Conservation (phyloP, 108 stramenopile genomes). For the Stephanodiscus triporus region DNA sequence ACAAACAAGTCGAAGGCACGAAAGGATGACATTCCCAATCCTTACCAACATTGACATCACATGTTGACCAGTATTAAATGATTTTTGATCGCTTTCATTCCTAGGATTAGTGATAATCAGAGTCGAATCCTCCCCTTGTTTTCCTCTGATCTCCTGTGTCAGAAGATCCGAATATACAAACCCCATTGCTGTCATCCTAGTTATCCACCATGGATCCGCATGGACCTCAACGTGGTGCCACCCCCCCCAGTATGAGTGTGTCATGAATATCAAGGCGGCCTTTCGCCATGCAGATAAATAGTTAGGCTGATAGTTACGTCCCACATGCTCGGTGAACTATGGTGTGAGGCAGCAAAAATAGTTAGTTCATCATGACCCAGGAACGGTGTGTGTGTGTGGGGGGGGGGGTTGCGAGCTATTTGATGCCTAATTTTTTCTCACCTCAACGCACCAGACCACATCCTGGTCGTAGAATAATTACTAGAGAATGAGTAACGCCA, state of each 20-base stretch:
- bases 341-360: neutral
- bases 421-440: neutral
- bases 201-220: constrained; percentile 73
- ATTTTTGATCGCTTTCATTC: neutral
- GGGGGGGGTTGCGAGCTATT: too few species aligned
- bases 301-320: constrained; percentile 70
- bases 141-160: constrained; percentile 41
- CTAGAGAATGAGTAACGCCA: too few species aligned
- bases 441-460: constrained; percentile 79
- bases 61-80: constrained; percentile 48
- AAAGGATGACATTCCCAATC: too few species aligned
- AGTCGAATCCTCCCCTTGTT: constrained; percentile 33
- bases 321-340: constrained; percentile 67
- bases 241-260: constrained; percentile 56
- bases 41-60: constrained; percentile 23
- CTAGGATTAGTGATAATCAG: neutral
- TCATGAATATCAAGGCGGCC: constrained; percentile 78
- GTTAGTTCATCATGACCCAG: too few species aligned
- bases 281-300: constrained; percentile 74
- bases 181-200: constrained; percentile 59
- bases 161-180: constrained; percentile 53
- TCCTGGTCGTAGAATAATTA: constrained; percentile 22
- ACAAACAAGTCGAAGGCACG: too few species aligned
- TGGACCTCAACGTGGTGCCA: constrained; percentile 74
- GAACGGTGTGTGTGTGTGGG: too few species aligned